Evolutionary conservation across 345 rosid species (phyloP).

Genomic region (Arabidopsis suecica): DNA sequence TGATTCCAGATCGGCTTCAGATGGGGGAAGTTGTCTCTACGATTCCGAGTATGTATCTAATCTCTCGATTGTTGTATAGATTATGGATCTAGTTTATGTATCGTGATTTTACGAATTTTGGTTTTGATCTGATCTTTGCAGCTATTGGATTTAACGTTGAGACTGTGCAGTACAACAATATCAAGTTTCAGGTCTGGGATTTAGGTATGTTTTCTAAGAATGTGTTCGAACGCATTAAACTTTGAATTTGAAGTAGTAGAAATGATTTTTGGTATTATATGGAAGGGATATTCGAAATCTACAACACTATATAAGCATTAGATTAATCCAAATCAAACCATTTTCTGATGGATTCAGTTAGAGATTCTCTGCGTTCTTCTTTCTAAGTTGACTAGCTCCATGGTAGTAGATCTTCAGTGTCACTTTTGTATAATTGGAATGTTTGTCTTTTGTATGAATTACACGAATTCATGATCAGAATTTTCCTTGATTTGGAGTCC

Average conservation of each 20-base stretch:
- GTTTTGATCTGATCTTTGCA: conserved; percentile 44
- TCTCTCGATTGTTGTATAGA: background rate
- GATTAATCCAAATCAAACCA: background rate
- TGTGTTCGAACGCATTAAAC: background rate
- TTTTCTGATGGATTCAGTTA: conserved; percentile 14
- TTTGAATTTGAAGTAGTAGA: background rate
- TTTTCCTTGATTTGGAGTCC: background rate
- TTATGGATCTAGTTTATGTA: conserved; percentile 25
- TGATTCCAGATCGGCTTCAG: conserved; percentile 83
- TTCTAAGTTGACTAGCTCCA: background rate
- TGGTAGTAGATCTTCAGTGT: background rate
- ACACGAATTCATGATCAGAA: background rate
- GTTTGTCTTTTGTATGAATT: background rate
- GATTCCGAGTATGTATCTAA: conserved; percentile 75
- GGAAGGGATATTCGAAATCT: background rate
- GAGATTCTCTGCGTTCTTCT: conserved; percentile 2
- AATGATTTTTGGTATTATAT: background rate
- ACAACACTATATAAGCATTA: background rate
- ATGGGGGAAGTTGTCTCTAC: conserved; percentile 99
- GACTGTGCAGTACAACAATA: conserved; percentile 92
- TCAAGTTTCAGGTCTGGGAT: conserved; percentile 96
- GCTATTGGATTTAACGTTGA: conserved; percentile 99
- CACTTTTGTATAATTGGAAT: background rate
- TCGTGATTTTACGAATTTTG: conserved; percentile 6
- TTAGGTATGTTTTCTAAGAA: conserved; percentile 53